Conservation (phyloP, 2,329 filamentous ascomycete species). For the Mollisiaceae sp. region DNA sequence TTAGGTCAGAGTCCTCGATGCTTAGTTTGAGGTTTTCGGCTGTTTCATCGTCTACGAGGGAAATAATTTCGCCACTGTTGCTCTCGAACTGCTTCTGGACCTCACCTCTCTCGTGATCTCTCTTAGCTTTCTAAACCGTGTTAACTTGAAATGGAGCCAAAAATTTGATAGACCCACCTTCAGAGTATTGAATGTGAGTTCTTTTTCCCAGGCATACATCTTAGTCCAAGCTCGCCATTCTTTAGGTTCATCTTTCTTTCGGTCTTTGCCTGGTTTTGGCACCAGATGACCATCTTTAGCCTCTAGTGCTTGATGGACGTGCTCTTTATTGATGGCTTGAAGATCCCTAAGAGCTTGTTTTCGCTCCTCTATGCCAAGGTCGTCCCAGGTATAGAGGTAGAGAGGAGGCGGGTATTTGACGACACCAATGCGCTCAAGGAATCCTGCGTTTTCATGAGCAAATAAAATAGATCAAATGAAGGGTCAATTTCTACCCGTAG, state of each 20-base stretch:
- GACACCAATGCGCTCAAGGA: constrained; percentile 11
- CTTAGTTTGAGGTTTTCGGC: constrained; percentile 6
- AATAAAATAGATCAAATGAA: background rate
- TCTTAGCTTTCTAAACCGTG: constrained; percentile 11
- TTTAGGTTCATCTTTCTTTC: constrained; percentile 4
- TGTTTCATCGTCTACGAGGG: constrained; percentile 9
- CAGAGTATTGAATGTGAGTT: constrained; percentile 8
- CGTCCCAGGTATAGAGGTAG: constrained; percentile 15
- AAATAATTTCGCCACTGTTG: constrained; percentile 7
- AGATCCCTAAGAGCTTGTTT: constrained; percentile 10
- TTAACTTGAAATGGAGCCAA: background rate
- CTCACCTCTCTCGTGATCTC: constrained; percentile 5
- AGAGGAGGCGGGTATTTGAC: constrained; percentile 18
- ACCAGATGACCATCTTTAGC: background rate
- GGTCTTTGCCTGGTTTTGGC: background rate
- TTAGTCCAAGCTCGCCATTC: constrained; percentile 16
- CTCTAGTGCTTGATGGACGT: constrained; percentile 10
- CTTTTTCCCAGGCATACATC: constrained; percentile 18
- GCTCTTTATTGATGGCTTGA: constrained; percentile 14
- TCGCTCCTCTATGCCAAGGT: constrained; percentile 9
- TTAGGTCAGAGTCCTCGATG: constrained; percentile 2
- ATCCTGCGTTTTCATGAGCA: background rate
- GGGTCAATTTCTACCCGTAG: constrained; percentile 13
- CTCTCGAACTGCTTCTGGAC: constrained; percentile 6
- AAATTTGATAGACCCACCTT: constrained; percentile 6